A percentile compares a stretch with the other conserved stretches of the same genome.
Evolutionary conservation across 2,329 filamentous ascomycete genomes (phyloP).

Genomic region (Fusarium burgessii): DNA sequence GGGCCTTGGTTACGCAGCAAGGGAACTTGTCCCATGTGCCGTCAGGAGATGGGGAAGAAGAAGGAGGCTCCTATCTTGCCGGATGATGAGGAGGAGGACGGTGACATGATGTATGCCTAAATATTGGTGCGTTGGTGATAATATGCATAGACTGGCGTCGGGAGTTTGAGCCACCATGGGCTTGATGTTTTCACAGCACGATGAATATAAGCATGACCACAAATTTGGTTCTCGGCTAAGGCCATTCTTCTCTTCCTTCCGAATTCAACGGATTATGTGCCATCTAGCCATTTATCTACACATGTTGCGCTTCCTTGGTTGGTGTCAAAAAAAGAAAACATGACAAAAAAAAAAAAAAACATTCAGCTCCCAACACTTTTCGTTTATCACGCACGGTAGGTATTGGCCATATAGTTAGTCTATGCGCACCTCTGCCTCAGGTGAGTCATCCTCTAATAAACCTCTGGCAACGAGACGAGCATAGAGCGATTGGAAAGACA

Average conservation of each 20-base stretch:
- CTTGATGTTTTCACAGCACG: constrained; percentile 21
- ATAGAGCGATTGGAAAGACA: constrained; percentile 51
- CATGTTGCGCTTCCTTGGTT: neutral
- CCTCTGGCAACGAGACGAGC: constrained; percentile 46
- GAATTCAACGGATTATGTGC: neutral
- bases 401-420: neutral
- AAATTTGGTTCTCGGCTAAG: neutral
- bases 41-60: constrained; percentile 70
- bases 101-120: constrained; percentile 61
- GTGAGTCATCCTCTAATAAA: constrained; percentile 42
- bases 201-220: constrained; percentile 11
- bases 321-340: neutral
- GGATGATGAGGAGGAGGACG: constrained; percentile 64
- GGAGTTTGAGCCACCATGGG: constrained; percentile 43
- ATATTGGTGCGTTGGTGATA: neutral
- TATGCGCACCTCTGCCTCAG: constrained; percentile 18
- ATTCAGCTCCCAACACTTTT: constrained; percentile 40
- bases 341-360: neutral
- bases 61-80: constrained; percentile 58
- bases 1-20: constrained; percentile 73
- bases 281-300: neutral
- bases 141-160: constrained; percentile 45
- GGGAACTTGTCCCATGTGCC: constrained; percentile 73
- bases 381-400: neutral
- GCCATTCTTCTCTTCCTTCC: neutral